Conservation (phyloP, 495 filamentous ascomycete genomes). For the Aspergillus carlsbadensis region DNA sequence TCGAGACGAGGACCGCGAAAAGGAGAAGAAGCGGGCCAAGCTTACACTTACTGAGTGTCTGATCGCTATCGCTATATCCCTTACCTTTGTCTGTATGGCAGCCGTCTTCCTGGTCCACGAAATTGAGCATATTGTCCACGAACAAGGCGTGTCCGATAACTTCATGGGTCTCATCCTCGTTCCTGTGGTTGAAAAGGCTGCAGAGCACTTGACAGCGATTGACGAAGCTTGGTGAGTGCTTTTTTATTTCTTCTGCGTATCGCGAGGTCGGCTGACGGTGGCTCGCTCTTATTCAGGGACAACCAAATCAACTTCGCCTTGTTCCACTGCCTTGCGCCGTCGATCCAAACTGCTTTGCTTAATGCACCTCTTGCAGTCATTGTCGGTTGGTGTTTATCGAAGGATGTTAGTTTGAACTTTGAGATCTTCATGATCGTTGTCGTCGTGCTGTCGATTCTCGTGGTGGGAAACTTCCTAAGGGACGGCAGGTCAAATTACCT, state of each 20-base stretch:
- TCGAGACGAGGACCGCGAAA: constrained; percentile 65
- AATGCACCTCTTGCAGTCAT: constrained; percentile 83
- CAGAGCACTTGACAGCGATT: constrained; percentile 85
- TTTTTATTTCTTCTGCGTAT: neutral
- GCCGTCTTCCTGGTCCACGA: constrained; percentile 79
- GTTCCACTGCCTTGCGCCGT: constrained; percentile 82
- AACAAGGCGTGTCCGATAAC: constrained; percentile 66
- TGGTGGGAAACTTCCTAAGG: constrained; percentile 77
- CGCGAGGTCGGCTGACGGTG: neutral
- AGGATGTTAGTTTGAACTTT: constrained; percentile 77
- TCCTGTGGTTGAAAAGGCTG: constrained; percentile 87
- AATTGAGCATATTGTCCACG: constrained; percentile 69
- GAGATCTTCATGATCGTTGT: constrained; percentile 86
- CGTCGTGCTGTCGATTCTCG: constrained; percentile 82
- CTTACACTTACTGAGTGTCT: constrained; percentile 77
- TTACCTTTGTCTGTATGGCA: constrained; percentile 75
- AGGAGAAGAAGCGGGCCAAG: constrained; percentile 63
- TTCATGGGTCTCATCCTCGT: constrained; percentile 73
- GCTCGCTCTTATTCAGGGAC: constrained; percentile 28
- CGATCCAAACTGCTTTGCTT: constrained; percentile 86
- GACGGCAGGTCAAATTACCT: constrained; percentile 81
- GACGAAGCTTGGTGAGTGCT: constrained; percentile 80
- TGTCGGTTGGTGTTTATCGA: constrained; percentile 76
- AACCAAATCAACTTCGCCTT: constrained; percentile 79
- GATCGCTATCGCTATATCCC: constrained; percentile 62